A percentile compares a stretch with the other conserved stretches of the same genome.
phyloP scores from a whole-genome alignment of 306 rosid genomes.

The Prunus padus region DNA sequence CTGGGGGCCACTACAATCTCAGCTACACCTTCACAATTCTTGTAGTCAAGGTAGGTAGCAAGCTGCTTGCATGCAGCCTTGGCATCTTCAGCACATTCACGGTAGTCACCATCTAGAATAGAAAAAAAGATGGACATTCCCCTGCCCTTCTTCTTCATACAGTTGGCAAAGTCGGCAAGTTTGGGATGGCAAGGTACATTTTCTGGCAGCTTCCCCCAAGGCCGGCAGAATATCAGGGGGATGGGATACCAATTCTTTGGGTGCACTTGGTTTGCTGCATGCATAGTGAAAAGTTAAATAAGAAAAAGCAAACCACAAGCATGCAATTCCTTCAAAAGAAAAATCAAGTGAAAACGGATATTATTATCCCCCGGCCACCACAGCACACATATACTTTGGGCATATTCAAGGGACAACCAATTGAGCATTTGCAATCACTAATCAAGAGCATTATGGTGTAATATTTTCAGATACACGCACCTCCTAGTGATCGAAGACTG shows the following conservation, averaged over 20 bases:
- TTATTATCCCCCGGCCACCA: not conserved
- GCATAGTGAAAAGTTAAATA: slow-evolving; percentile 15
- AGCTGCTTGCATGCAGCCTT: slow-evolving; percentile 94
- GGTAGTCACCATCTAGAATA: slow-evolving; percentile 93
- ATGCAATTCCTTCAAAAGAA: not conserved
- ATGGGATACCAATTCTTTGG: slow-evolving; percentile 99
- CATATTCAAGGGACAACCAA: not conserved
- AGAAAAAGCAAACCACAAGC: not conserved
- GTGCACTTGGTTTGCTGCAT: slow-evolving; percentile 94
- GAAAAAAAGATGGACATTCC: slow-evolving; percentile 98
- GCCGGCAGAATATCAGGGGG: slow-evolving; percentile 93
- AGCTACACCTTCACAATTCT: slow-evolving; percentile 98
- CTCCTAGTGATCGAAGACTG: slow-evolving; percentile 97
- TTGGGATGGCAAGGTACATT: slow-evolving; percentile 99
- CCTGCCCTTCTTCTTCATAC: slow-evolving; percentile 98
- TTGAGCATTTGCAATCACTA: not conserved
- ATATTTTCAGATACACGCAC: slow-evolving; percentile 36
- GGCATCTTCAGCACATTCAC: slow-evolving; percentile 92
- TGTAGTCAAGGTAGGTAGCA: slow-evolving; percentile 84
- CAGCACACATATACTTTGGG: not conserved
- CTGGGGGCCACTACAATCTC: slow-evolving; percentile 97
- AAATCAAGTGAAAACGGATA: not conserved
- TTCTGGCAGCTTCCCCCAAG: slow-evolving; percentile 98
- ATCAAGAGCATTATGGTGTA: slow-evolving; percentile 7
- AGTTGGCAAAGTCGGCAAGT: slow-evolving; percentile 97